phyloP scores from a whole-genome alignment of 768 basidiomycete species.

The Suillus weaverae region DNA sequence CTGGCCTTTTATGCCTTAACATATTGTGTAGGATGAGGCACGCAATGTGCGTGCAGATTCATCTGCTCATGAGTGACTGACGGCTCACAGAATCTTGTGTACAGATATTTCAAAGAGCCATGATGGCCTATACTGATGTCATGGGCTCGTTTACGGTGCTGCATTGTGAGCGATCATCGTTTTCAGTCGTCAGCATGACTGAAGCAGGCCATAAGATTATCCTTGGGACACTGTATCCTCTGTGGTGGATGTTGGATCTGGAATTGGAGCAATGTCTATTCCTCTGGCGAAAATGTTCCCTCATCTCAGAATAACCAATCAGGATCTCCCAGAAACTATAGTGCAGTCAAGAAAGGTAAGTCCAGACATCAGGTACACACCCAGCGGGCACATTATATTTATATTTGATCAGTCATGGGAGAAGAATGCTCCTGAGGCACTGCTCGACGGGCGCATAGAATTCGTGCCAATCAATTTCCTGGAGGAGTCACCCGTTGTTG shows the following conservation, averaged over 20 bases:
- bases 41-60: conserved; percentile 14
- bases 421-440: conserved; percentile 18
- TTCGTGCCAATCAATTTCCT: conserved; percentile 25
- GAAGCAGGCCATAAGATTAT: not conserved
- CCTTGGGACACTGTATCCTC: conserved; percentile 26
- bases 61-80: not conserved
- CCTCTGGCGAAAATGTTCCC: conserved; percentile 27
- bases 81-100: not conserved
- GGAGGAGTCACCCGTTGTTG: conserved; percentile 16
- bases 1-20: not conserved
- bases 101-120: conserved; percentile 25
- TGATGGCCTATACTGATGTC: conserved; percentile 20
- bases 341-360: conserved; percentile 22
- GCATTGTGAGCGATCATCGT: conserved; percentile 15
- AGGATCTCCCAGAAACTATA: conserved; percentile 31
- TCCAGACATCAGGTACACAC: not conserved
- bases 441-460: conserved; percentile 18
- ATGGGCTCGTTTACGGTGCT: conserved; percentile 25
- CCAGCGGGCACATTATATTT: not conserved
- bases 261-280: conserved; percentile 27
- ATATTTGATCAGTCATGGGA: conserved; percentile 14
- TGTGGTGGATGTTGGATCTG: conserved; percentile 32
- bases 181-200: not conserved
- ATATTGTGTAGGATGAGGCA: conserved; percentile 12
- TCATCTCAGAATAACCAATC: conserved; percentile 26